Evolutionary conservation across 345 rosid species (phyloP), one percentile per base, ranked within the genome.

Genomic region (Bruguiera sexangula): DNA sequence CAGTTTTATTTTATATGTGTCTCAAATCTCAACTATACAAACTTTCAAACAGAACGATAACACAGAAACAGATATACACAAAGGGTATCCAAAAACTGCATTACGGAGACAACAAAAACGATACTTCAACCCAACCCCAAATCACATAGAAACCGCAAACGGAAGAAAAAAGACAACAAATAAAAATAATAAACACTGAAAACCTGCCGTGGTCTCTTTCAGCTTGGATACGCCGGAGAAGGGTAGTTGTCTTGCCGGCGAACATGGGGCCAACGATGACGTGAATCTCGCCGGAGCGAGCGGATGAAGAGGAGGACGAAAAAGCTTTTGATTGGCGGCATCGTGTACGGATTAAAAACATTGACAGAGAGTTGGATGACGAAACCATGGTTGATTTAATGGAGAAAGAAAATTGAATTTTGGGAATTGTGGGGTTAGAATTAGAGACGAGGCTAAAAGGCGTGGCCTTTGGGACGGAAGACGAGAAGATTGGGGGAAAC

Each of bases 211-310:
- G 77, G 51, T 64, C 63, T 66, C 74, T 84, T 73, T 89, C 94
- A 6, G 82, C 34, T 36, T 86, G 87, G 62, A 91, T 79, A 29
- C 92, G 83, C 30, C 82, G 91, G 27, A 93, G 94, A 74, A 90
- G 88, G 0, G 81, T 75, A 68, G 91, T 87, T 6, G 98, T 90
- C 68, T 87, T 86, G 8, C 87, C 93, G 58, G 96, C 82, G 63
- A 87, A 90, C 92, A 85, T 84, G 21, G 92, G 87, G 29, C 84
- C 98, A 11, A 89, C 85, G 24, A 90, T 85, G 71, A 93, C 96
- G 74, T 90, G 98, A 68, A 88, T 76, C 81, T 87, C 93, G 2
- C 96, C 87, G 32, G 82, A 24, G 29, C 15, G 19, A 43, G 60
- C 6, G 16, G 7, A 77, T 22, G 75, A 55, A 16, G 62, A 52